Evolutionary conservation across 371 early-diverging fungal species (phyloP).

Genomic region (Syncephalastrum contaminatum): DNA sequence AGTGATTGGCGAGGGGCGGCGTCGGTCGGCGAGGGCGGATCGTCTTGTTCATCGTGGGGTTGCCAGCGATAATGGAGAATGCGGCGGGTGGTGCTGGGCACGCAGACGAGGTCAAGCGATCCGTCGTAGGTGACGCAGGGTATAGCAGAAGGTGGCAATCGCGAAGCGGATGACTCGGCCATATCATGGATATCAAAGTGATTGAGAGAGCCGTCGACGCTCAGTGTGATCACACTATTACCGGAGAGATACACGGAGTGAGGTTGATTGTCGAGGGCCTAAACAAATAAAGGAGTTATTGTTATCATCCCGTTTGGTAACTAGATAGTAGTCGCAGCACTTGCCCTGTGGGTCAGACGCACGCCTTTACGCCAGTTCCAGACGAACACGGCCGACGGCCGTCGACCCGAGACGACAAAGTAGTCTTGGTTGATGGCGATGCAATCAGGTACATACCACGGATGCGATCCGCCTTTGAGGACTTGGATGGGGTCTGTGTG

Average conservation of each 20-base stretch:
- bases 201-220: conserved; percentile 37
- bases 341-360: conserved; percentile 36
- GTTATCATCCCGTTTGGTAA: neutral
- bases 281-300: conserved; percentile 3
- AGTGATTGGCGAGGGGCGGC: neutral
- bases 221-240: conserved; percentile 33
- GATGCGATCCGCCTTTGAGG: conserved; percentile 42
- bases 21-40: conserved; percentile 6
- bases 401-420: conserved; percentile 44
- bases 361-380: conserved; percentile 55
- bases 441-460: conserved; percentile 45
- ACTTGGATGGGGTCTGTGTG: conserved; percentile 46
- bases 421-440: conserved; percentile 40
- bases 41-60: conserved; percentile 1
- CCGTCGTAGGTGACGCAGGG: conserved; percentile 43
- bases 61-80: conserved; percentile 42
- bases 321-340: neutral
- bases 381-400: conserved; percentile 48
- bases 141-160: conserved; percentile 36
- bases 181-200: conserved; percentile 33
- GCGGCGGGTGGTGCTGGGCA: conserved; percentile 34
- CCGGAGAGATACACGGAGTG: conserved; percentile 43
- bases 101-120: conserved; percentile 30
- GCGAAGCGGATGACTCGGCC: conserved; percentile 10
- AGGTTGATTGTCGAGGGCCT: conserved; percentile 50